A percentile compares a stretch with the other conserved stretches of the same genome.
Conservation (phyloP, 768 basidiomycete species). For the Amanita fuliginea region DNA sequence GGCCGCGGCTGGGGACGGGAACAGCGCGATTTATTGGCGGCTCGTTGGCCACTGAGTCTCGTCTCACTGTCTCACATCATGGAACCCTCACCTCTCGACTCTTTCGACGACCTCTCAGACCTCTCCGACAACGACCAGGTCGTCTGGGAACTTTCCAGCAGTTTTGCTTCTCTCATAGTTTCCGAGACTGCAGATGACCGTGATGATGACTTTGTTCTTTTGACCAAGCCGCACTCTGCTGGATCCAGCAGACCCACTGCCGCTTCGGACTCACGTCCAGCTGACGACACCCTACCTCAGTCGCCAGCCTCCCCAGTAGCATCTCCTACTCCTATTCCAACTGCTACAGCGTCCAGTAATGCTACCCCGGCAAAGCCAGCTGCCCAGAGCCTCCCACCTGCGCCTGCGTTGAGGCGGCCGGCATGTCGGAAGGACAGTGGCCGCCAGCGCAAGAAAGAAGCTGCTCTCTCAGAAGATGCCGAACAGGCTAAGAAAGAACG, state of each 20-base stretch:
- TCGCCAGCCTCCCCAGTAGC: neutral
- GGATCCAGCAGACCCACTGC: neutral
- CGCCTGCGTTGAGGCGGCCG: neutral
- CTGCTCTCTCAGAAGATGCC: neutral
- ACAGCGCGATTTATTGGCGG: conserved; percentile 65
- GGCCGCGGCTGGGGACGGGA: conserved; percentile 50
- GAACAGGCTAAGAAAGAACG: neutral
- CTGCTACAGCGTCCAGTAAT: neutral
- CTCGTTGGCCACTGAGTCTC: conserved; percentile 18
- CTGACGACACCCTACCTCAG: neutral
- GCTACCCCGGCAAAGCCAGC: neutral
- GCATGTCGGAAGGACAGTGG: neutral
- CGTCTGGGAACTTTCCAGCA: conserved; percentile 35
- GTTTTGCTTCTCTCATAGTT: conserved; percentile 15
- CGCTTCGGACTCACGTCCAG: too few relatives aligned
- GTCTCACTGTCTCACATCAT: conserved; percentile 2
- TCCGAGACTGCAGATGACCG: conserved; percentile 17
- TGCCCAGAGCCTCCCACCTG: neutral
- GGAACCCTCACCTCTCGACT: neutral
- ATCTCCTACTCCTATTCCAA: neutral
- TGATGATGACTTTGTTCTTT: conserved; percentile 43
- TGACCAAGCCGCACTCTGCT: conserved; percentile 19
- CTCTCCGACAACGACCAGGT: conserved; percentile 50
- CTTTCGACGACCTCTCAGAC: neutral
- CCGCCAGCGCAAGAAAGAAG: neutral